Conservation (phyloP, 2,329 filamentous ascomycete genomes). For the Alternaria dauci region DNA sequence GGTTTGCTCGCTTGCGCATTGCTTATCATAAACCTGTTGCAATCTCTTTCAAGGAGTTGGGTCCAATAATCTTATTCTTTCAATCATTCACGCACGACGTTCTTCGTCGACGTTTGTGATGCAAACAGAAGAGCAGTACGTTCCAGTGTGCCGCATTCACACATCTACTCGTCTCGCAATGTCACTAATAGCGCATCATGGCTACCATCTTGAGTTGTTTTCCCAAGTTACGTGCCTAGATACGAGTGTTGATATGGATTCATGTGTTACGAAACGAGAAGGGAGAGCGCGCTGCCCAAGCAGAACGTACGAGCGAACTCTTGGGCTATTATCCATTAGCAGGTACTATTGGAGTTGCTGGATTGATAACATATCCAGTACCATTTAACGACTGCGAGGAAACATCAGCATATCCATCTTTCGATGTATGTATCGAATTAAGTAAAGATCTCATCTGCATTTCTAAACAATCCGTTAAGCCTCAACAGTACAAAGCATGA, state of each 20-base stretch:
- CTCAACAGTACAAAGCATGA: neutral
- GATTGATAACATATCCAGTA: neutral
- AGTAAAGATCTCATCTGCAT: neutral
- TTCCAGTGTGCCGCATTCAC: neutral
- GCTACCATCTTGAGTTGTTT: neutral
- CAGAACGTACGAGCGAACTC: too few species aligned
- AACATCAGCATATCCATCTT: neutral
- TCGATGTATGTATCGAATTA: neutral
- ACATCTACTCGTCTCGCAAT: neutral
- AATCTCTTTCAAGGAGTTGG: neutral
- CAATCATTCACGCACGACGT: neutral
- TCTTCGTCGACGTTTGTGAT: neutral
- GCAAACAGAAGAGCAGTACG: neutral
- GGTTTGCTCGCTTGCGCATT: neutral
- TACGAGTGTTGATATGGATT: conserved; percentile 6
- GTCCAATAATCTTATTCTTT: neutral
- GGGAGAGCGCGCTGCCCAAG: neutral
- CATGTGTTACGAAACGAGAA: conserved; percentile 1
- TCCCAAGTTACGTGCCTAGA: conserved; percentile 9
- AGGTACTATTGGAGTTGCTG: too few species aligned
- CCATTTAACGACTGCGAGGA: neutral
- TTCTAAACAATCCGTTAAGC: neutral
- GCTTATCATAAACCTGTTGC: neutral
- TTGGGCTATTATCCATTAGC: too few species aligned
- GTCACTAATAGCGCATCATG: neutral